phyloP scores from a whole-genome alignment of 2,329 filamentous ascomycete species.

The Nemania bipapillata region DNA sequence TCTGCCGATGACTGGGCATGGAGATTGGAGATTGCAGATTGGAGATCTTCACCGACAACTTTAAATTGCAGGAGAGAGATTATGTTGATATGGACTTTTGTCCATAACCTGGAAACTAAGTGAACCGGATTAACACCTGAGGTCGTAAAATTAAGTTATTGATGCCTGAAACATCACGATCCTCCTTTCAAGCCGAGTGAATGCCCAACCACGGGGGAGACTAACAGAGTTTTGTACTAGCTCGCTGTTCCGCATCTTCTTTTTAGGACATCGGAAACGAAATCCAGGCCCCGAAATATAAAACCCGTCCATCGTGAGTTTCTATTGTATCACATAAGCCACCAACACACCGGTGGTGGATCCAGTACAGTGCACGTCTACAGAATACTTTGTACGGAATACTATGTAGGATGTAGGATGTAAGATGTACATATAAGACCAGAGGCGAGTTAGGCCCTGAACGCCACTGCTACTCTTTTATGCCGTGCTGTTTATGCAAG shows the following conservation, averaged over 20 bases:
- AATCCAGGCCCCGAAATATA: slow-evolving; percentile 4
- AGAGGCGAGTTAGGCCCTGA: not conserved
- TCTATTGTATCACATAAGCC: slow-evolving; percentile 14
- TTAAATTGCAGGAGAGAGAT: not conserved
- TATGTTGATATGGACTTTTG: not conserved
- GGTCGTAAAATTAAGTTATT: not conserved
- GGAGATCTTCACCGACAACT: slow-evolving; percentile 6
- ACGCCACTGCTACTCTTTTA: not conserved
- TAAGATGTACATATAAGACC: too few species aligned
- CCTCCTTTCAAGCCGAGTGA: not conserved
- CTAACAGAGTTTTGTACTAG: not conserved
- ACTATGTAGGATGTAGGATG: too few species aligned
- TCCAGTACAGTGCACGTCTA: slow-evolving; percentile 23
- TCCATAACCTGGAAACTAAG: not conserved
- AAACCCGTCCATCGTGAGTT: not conserved
- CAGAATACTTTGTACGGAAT: too few species aligned
- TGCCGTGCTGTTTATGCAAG: not conserved
- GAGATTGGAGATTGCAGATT: too few species aligned
- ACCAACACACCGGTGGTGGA: slow-evolving; percentile 12
- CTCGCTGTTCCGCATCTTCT: not conserved
- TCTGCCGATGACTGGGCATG: not conserved
- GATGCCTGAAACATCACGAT: slow-evolving; percentile 14
- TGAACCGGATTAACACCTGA: not conserved
- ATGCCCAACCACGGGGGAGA: not conserved
- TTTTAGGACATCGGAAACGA: not conserved